These are phyloP conservation scores for Hypoxylon sp. DNA, from an alignment of 2,329 filamentous ascomycete species.

Conservation along the genomic window DNA sequence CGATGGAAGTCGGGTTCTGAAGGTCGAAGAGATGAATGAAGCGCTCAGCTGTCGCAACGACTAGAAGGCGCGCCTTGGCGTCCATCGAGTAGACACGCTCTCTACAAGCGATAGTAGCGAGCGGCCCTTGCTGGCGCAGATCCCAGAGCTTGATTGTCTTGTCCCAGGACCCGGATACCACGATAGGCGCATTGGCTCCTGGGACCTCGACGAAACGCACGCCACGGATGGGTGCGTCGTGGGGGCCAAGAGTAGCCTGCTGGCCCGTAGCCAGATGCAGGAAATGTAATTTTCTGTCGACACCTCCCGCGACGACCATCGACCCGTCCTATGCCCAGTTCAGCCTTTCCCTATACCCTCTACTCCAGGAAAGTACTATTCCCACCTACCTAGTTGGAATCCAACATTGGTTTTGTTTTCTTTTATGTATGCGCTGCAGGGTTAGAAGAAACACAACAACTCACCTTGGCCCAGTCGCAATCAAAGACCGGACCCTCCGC, in stretches of 20 bases:
- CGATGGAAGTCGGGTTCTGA: constrained; percentile 42
- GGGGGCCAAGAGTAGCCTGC: constrained; percentile 47
- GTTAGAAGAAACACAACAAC: constrained; percentile 51
- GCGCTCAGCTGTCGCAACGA: constrained; percentile 52
- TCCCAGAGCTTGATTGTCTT: constrained; percentile 71
- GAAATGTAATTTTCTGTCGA: constrained; percentile 52
- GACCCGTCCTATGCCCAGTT: constrained; percentile 52
- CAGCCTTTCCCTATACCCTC: constrained; percentile 3
- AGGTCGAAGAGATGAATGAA: constrained; percentile 53
- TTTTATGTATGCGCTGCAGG: constrained; percentile 42
- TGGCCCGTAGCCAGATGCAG: constrained; percentile 50
- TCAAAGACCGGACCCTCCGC: constrained; percentile 51
- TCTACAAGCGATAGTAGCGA: constrained; percentile 61
- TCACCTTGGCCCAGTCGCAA: constrained; percentile 57
- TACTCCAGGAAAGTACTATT: background rate
- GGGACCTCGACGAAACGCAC: constrained; percentile 53
- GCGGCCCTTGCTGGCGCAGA: constrained; percentile 59
- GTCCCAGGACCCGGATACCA: constrained; percentile 65
- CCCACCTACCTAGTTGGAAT: constrained; percentile 44
- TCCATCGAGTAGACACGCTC: constrained; percentile 63
- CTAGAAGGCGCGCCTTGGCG: constrained; percentile 48
- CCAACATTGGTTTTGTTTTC: constrained; percentile 44
- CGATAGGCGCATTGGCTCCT: constrained; percentile 42
- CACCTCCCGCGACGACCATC: constrained; percentile 51
- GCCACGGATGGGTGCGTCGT: constrained; percentile 52